Evolutionary conservation across 192 early-diverging fungal genomes (phyloP), one percentile per base, ranked within the genome.

Genomic region (Backusella circina): DNA sequence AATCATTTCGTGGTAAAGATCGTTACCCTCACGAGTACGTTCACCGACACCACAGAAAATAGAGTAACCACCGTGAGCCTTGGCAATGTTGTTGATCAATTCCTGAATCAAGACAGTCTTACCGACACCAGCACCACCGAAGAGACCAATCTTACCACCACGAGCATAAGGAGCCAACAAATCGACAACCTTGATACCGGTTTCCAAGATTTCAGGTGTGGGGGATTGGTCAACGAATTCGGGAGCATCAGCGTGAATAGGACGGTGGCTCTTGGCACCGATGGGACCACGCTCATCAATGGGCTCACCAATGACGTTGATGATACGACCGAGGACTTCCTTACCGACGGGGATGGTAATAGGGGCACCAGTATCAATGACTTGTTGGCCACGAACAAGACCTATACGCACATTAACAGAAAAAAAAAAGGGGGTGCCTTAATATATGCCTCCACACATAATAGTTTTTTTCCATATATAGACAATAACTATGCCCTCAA

Each of bases 21-120:
- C 97, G 86, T 98, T 98, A 88, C 97, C 97, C 88, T 98, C 97
- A 91, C 97, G 95, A 73, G 97, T 98, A 88, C 97, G 97, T 89
- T 98, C 97, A 81, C 97, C 95, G n/a, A n/a, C n/a, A n/a, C n/a
- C n/a, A n/a, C n/a, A n/a, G n/a, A n/a, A n/a, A 84, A 98, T 94
- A 65, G 97, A 98, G 93, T 94, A 98, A 93, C 96, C 96, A 91
- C 95, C 96, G 88, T 98, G 96, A 39, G 91, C 95, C 90, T 98
- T 98, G 91, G 97, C 97, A 79, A 98, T 93, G 92, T 98, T 98
- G 93, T 98, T 98, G 88, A 97, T 98, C 80, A 98, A 91, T 89
- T 98, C 97, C 85, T 96, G 95, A 88, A 98, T 98, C 83, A 98
- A 91, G 86, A 98, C 97, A 88, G 97, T 98, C 91, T 98, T 98